Evolutionary conservation across 73 alveolate genomes (phyloP).

Genomic region (Tetrahymena malaccensis): DNA sequence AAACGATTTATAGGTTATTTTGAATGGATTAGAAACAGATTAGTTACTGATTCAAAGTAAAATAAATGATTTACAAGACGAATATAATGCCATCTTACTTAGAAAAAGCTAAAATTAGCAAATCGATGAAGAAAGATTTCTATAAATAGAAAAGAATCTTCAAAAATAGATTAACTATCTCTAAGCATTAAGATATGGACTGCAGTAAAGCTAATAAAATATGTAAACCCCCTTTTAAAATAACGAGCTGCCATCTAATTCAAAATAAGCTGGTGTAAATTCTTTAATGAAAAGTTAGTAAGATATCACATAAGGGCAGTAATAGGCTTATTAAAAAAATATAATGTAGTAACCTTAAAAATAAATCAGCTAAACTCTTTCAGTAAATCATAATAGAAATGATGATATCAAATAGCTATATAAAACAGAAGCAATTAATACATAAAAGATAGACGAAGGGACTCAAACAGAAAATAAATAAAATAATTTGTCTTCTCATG

Average conservation of each 20-base stretch:
- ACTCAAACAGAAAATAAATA: background rate
- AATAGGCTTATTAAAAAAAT: too few relatives aligned
- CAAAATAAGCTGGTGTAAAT: background rate
- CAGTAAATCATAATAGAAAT: background rate
- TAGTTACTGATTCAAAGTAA: background rate
- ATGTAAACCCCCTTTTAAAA: background rate
- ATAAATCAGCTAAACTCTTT: background rate
- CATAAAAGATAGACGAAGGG: background rate
- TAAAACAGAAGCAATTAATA: background rate
- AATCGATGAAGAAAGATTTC: background rate
- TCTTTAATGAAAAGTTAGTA: background rate
- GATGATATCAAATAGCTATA: background rate
- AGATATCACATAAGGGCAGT: background rate
- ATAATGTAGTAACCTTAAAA: background rate
- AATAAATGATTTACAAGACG: background rate
- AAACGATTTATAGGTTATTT: background rate
- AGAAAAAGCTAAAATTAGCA: background rate
- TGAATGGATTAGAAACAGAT: background rate
- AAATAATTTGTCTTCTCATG: background rate
- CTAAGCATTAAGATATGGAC: background rate
- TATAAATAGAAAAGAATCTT: background rate
- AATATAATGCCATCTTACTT: background rate
- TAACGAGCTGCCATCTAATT: background rate
- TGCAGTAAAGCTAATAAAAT: background rate
- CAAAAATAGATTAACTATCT: background rate